These are phyloP conservation scores for Penicillium sp. DNA, from an alignment of 2,329 filamentous ascomycete species.

Conservation along the genomic window DNA sequence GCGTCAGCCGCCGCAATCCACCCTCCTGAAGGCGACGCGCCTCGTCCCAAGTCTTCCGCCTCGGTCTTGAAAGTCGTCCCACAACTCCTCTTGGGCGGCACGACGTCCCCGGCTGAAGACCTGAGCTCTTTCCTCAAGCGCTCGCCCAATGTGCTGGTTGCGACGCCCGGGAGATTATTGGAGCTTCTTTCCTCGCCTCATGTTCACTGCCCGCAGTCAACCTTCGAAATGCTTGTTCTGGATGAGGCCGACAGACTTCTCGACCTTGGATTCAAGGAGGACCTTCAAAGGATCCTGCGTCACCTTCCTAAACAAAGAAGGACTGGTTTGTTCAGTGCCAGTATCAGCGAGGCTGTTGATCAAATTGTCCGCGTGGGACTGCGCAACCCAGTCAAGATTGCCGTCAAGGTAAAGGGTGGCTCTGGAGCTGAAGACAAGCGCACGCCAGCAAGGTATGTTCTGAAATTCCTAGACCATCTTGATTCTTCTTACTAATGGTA, in stretches of 20 bases:
- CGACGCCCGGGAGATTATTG: slow-evolving; percentile 83
- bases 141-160: slow-evolving; percentile 84
- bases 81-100: slow-evolving; percentile 83
- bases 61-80: slow-evolving; percentile 66
- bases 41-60: slow-evolving; percentile 40
- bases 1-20: slow-evolving; percentile 60
- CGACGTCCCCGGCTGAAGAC: slow-evolving; percentile 79
- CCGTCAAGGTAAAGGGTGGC: slow-evolving; percentile 82
- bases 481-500: slow-evolving; percentile 14
- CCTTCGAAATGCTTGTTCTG: slow-evolving; percentile 87
- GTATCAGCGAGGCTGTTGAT: slow-evolving; percentile 90
- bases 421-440: slow-evolving; percentile 75
- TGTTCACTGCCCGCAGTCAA: slow-evolving; percentile 81
- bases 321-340: slow-evolving; percentile 91
- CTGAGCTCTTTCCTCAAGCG: slow-evolving; percentile 78
- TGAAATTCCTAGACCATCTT: neutral
- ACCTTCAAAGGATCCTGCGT: slow-evolving; percentile 79
- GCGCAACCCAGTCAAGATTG: slow-evolving; percentile 90
- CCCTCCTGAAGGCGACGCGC: slow-evolving; percentile 43
- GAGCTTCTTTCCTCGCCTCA: slow-evolving; percentile 83
- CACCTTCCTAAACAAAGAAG: slow-evolving; percentile 87
- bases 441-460: slow-evolving; percentile 68
- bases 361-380: slow-evolving; percentile 90
- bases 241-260: slow-evolving; percentile 92
- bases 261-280: slow-evolving; percentile 90